Evolutionary conservation across 306 rosid species (phyloP).

Genomic region (Sicyos baderoa): DNA sequence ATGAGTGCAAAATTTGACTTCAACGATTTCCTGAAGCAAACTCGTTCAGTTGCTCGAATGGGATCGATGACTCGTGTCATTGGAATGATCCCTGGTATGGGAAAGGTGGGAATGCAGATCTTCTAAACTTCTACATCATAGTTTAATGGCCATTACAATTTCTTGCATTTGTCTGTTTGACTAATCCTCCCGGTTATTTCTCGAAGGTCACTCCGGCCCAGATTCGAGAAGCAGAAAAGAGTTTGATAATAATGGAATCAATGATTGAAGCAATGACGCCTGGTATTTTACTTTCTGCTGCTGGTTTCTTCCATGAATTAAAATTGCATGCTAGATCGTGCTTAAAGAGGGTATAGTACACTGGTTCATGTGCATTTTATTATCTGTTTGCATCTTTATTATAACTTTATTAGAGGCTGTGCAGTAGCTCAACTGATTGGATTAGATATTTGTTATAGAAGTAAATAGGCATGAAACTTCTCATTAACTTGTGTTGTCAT

Average conservation of each 20-base stretch:
- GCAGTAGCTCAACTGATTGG: slow-evolving; percentile 1
- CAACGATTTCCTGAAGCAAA: slow-evolving; percentile 95
- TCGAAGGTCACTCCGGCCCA: slow-evolving; percentile 92
- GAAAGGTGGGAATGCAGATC: slow-evolving; percentile 44
- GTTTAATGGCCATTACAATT: slow-evolving; percentile 18
- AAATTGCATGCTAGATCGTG: background rate
- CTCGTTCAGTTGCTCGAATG: slow-evolving; percentile 88
- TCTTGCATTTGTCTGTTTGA: slow-evolving; percentile 1
- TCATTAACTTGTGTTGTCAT: background rate
- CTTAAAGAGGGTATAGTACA: background rate
- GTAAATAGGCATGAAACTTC: background rate
- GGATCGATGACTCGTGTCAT: slow-evolving; percentile 96
- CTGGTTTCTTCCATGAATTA: slow-evolving; percentile 6
- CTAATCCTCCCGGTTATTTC: slow-evolving; percentile 19
- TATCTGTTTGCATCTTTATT: background rate
- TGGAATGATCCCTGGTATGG: slow-evolving; percentile 99
- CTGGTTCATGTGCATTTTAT: background rate
- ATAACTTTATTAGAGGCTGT: background rate
- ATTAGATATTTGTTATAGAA: background rate
- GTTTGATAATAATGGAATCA: slow-evolving; percentile 73
- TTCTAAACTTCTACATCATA: background rate
- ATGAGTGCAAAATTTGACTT: slow-evolving; percentile 96
- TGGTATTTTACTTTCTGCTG: slow-evolving; percentile 35
- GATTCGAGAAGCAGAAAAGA: slow-evolving; percentile 96
- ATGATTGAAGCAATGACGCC: slow-evolving; percentile 98